Evolutionary conservation across 352 stramenopile species (phyloP).

Genomic region (Phytophthora syringae): DNA sequence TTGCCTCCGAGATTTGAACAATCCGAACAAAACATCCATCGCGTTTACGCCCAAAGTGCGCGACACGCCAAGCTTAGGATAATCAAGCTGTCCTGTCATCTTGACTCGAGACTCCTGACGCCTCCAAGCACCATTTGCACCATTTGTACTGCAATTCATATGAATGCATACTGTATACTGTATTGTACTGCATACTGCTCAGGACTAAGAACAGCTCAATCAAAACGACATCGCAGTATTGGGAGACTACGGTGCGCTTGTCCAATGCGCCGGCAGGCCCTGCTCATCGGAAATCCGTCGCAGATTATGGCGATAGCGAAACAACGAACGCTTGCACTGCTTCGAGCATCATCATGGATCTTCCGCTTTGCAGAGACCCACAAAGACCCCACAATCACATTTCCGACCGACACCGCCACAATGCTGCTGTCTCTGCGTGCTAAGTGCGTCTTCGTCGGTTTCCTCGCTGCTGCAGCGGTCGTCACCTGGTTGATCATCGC

Average conservation of each 20-base stretch:
- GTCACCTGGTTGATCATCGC: constrained; percentile 26
- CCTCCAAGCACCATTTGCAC: neutral
- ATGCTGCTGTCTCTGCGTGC: constrained; percentile 4
- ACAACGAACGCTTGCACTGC: neutral
- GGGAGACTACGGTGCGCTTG: neutral
- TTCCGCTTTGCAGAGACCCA: constrained; percentile 2
- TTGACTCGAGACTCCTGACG: too few relatives aligned
- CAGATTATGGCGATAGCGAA: constrained; percentile 24
- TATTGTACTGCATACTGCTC: too few relatives aligned
- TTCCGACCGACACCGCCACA: constrained; percentile 2
- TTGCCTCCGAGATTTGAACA: neutral
- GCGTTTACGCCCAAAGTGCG: constrained; percentile 4
- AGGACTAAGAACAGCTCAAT: too few relatives aligned
- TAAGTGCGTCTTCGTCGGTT: constrained; percentile 14
- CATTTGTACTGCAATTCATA: neutral
- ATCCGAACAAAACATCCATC: neutral
- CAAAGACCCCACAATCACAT: constrained; percentile 13
- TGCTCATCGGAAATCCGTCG: constrained; percentile 14
- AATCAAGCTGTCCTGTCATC: too few relatives aligned
- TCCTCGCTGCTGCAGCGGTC: constrained; percentile 12
- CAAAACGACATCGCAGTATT: neutral
- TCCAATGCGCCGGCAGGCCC: neutral
- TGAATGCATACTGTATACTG: neutral
- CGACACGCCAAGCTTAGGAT: neutral
- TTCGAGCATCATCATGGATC: constrained; percentile 20